Percentiles rank a stretch among this genome's conserved stretches.
phyloP scores from a whole-genome alignment of 169 alveolate genomes.

The Eimeria maxima region DNA sequence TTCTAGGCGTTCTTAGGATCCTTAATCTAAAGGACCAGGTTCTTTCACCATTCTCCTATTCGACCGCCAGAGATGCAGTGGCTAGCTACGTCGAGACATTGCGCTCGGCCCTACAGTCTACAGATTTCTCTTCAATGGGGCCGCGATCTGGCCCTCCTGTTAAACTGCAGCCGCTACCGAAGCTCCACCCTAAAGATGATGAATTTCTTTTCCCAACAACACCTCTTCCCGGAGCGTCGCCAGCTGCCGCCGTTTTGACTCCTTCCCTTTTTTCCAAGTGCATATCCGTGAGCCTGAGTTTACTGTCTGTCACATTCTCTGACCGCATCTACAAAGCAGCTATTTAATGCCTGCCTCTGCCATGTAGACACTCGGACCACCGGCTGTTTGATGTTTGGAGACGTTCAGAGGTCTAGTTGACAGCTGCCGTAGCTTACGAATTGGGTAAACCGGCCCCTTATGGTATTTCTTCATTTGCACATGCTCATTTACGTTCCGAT shows the following conservation, averaged over 20 bases:
- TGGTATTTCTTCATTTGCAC: background rate
- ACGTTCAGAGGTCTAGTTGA: background rate
- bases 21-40: background rate
- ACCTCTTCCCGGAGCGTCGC: constrained; percentile 58
- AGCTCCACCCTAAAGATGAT: constrained; percentile 2
- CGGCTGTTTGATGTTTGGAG: background rate
- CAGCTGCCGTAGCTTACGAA: background rate
- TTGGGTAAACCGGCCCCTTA: background rate
- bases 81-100: background rate
- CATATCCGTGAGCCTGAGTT: constrained; percentile 16
- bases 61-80: background rate
- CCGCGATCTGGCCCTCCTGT: background rate
- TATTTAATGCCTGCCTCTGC: background rate
- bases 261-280: constrained; percentile 33
- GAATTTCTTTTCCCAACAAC: constrained; percentile 59
- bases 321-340: background rate
- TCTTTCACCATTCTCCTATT: background rate
- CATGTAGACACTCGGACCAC: background rate
- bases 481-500: background rate
- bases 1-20: background rate
- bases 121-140: constrained; percentile 27
- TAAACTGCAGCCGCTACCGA: background rate
- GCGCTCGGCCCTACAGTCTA: background rate
- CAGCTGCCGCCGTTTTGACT: constrained; percentile 47
- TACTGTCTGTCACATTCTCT: background rate